Conservation (phyloP, 495 filamentous ascomycete genomes). For the Penicillium bovifimosum region DNA sequence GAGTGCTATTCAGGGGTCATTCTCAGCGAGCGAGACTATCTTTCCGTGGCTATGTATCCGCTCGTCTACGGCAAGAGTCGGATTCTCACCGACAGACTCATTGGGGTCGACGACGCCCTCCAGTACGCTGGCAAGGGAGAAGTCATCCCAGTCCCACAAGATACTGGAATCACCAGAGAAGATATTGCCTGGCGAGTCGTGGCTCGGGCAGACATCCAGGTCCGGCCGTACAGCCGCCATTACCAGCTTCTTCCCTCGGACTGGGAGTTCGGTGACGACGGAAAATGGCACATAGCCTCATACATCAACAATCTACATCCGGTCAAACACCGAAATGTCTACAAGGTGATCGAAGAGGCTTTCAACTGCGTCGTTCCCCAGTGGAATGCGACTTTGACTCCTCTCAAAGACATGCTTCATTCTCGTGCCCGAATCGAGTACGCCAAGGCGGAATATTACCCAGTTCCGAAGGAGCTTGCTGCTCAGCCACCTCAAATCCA, state of each 20-base stretch:
- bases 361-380: conserved; percentile 37
- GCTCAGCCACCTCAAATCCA: conserved; percentile 15
- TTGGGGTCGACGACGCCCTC: conserved; percentile 26
- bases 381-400: conserved; percentile 37
- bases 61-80: conserved; percentile 38
- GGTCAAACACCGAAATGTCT: conserved; percentile 24
- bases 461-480: conserved; percentile 15
- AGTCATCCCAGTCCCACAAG: conserved; percentile 20
- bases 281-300: conserved; percentile 28
- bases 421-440: conserved; percentile 30
- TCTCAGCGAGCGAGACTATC: conserved; percentile 26
- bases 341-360: conserved; percentile 37
- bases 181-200: conserved; percentile 42
- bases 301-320: conserved; percentile 51
- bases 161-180: conserved; percentile 27
- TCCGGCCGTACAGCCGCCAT: conserved; percentile 25
- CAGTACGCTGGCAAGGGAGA: conserved; percentile 24
- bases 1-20: conserved; percentile 22
- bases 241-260: conserved; percentile 40
- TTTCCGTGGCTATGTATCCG: conserved; percentile 42
- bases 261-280: conserved; percentile 26
- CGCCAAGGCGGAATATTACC: conserved; percentile 28
- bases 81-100: conserved; percentile 22
- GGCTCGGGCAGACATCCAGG: conserved; percentile 23
- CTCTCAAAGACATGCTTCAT: conserved; percentile 35